Evolutionary conservation across 2,329 filamentous ascomycete genomes (phyloP).

Genomic region (Aspergillus pseudoviridinutans): DNA sequence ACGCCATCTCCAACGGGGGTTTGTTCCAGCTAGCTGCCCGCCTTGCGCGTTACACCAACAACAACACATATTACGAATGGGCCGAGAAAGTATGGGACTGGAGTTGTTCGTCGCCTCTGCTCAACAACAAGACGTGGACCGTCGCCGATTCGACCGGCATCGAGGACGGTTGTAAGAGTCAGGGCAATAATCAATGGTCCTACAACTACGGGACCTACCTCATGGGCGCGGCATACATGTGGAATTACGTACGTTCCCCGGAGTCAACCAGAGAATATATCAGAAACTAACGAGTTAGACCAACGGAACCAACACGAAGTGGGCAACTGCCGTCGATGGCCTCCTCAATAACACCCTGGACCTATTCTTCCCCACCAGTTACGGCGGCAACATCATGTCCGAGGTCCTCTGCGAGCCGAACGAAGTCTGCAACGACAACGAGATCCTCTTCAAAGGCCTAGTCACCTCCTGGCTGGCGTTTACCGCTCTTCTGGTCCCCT

Average conservation of each 20-base stretch:
- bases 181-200: constrained; percentile 62
- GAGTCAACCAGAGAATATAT: not conserved
- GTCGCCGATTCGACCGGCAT: constrained; percentile 63
- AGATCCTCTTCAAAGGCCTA: constrained; percentile 69
- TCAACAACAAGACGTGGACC: constrained; percentile 56
- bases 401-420: constrained; percentile 64
- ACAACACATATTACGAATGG: constrained; percentile 61
- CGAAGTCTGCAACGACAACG: constrained; percentile 63
- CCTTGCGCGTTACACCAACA: constrained; percentile 62
- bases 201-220: constrained; percentile 63
- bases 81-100: constrained; percentile 62
- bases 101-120: constrained; percentile 52
- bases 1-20: constrained; percentile 74
- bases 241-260: constrained; percentile 52
- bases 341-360: constrained; percentile 48
- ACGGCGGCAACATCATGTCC: constrained; percentile 51
- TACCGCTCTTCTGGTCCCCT: constrained; percentile 60
- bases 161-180: constrained; percentile 54
- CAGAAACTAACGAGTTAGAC: constrained; percentile 27
- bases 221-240: constrained; percentile 62
- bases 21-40: constrained; percentile 78
- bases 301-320: constrained; percentile 46
- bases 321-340: constrained; percentile 54
- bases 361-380: constrained; percentile 51
- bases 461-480: constrained; percentile 63